Base-by-base conservation (phyloP, 164 flowering plant species). In the Stephania japonica region DNA sequence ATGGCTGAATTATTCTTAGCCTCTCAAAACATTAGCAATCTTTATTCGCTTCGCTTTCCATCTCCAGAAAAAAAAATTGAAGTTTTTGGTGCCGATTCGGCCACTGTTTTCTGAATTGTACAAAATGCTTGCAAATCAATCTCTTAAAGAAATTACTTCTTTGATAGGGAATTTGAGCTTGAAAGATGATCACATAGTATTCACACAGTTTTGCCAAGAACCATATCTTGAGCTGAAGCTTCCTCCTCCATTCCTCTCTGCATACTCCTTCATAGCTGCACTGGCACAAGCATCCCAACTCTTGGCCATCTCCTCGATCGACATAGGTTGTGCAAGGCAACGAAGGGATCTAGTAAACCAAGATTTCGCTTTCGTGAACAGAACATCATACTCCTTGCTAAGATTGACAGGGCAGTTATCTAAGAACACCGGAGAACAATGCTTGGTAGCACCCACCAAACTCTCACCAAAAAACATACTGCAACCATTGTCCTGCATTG, bases 391-490 rank as follows among this genome's bases (percentile, higher is more conserved):
- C 80, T 87, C 95, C 76, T 84, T 84, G 19, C 93, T 93, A n/a
- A 91, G 78, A 81, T 89, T 94, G 68, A 84, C 88, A 3, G n/a
- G 96, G 94, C 90, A 82, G 80, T 88, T 94, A 83, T 92, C 97
- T 65, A 92, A 72, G 19, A 94, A 83, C 71, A 87, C 77, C 1
- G 95, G 99, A 6, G 95, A 92, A 81, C 88, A 86, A 70, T 90
- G 88, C 74, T 87, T 90, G 14, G 92, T 88, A 88, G 86, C 87
- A 66, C 94, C 94, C 79, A 85, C 97, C 80, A 92, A 81, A 83
- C 90, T 96, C 81, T 91, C 97, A 69, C 96, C 93, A 76, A 91
- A 91, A n/a, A 92, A 86, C 76, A 93, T 91, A 78, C 87, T 84
- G 67, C 93, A 87, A 32, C 94, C 97, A 81, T 86, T 87, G 13